Evolutionary conservation across 306 rosid genomes (phyloP).

Genomic region (Quercus dentata): DNA sequence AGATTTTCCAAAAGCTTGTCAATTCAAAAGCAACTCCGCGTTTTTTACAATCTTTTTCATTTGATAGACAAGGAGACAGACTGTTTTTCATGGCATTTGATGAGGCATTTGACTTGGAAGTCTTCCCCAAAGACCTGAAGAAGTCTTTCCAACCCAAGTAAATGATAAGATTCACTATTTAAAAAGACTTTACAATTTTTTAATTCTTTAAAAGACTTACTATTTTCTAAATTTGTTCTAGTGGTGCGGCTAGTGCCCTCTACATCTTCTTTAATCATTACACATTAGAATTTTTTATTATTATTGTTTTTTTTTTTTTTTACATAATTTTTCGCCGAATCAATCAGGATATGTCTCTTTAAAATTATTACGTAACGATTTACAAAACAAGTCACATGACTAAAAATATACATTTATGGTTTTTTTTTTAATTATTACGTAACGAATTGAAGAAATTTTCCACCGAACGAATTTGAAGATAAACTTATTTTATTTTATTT

Average conservation of each 20-base stretch:
- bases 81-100: not conserved
- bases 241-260: not conserved
- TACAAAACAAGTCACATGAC: no score
- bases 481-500: no score
- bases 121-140: slow-evolving; percentile 30
- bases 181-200: no score
- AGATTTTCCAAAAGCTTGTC: not conserved
- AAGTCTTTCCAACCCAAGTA: slow-evolving; percentile 23
- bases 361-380: accelerated
- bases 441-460: no score
- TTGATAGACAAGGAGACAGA: not conserved
- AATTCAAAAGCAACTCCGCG: slow-evolving; percentile 49
- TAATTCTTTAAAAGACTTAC: not conserved
- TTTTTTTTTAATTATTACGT: no score
- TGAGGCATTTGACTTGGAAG: slow-evolving; percentile 49
- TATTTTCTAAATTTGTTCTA: not conserved
- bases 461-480: accelerated
- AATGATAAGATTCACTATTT: slow-evolving; percentile 7
- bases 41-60: not conserved
- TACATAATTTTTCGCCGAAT: no score
- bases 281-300: no score
- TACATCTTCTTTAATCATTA: no score
- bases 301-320: no score
- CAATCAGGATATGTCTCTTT: no score
- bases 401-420: no score